Percentiles rank a stretch among this genome's conserved stretches.
Conservation (phyloP, 371 early-diverging fungal genomes). For the Syncephalis plumigaleata region DNA sequence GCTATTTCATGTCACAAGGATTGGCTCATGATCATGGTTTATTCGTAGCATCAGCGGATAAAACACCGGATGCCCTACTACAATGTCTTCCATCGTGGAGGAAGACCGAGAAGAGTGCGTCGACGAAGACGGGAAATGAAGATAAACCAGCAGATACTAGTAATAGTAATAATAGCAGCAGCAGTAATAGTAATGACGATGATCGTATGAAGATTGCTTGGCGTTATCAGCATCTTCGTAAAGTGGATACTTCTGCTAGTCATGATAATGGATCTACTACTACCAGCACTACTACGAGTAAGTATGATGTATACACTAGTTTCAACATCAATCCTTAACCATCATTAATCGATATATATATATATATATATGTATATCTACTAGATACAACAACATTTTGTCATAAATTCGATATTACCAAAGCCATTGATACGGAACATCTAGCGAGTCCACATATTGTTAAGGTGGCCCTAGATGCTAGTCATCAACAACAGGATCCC, state of each 20-base stretch:
- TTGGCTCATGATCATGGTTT: conserved; percentile 57
- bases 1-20: conserved; percentile 77
- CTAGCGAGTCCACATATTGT: no score
- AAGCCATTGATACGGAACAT: not conserved
- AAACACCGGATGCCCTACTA: conserved; percentile 27
- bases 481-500: not conserved
- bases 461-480: not conserved
- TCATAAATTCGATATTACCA: not conserved
- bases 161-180: no score
- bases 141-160: conserved; percentile 1
- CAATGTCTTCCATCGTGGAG: conserved; percentile 14
- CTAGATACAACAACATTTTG: not conserved
- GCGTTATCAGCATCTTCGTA: conserved; percentile 71
- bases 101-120: conserved; percentile 20
- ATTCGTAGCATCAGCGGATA: conserved; percentile 45
- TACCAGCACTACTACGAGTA: no score
- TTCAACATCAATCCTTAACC: no score
- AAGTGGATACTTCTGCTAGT: conserved; percentile 26
- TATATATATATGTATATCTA: no score
- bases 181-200: no score
- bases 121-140: conserved; percentile 4
- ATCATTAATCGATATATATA: not conserved
- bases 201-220: conserved; percentile 82
- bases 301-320: no score
- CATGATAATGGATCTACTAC: no score